phyloP scores from a whole-genome alignment of 352 stramenopile genomes.

The Peronospora belbahrii region DNA sequence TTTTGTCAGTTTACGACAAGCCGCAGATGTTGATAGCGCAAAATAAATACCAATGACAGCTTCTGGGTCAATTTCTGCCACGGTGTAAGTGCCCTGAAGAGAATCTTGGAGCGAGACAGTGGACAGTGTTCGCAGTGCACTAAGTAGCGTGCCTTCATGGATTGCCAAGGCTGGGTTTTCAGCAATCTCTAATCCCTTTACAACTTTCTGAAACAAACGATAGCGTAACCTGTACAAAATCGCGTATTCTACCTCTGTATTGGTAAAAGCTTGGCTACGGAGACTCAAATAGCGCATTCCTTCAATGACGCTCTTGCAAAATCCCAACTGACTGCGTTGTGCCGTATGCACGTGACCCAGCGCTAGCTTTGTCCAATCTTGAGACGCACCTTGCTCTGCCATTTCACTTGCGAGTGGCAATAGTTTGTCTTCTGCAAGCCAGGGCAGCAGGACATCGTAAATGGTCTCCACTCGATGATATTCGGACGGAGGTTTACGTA shows the following conservation, averaged over 20 bases:
- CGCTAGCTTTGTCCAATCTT: constrained; percentile 25
- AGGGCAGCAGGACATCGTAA: constrained; percentile 86
- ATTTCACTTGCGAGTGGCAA: constrained; percentile 46
- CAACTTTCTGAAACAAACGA: constrained; percentile 48
- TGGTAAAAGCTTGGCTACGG: constrained; percentile 43
- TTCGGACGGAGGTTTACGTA: constrained; percentile 76
- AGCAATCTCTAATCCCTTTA: constrained; percentile 45
- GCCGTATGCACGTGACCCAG: constrained; percentile 42
- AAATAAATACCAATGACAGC: constrained; percentile 78
- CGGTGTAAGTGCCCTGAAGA: constrained; percentile 55
- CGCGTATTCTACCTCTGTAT: constrained; percentile 54
- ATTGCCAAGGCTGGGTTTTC: constrained; percentile 49
- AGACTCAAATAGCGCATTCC: constrained; percentile 65
- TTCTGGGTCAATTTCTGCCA: constrained; percentile 42
- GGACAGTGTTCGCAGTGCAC: constrained; percentile 50
- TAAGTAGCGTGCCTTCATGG: constrained; percentile 36
- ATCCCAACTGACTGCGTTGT: constrained; percentile 67
- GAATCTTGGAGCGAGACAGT: constrained; percentile 64
- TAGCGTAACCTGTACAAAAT: constrained; percentile 68
- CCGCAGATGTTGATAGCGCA: constrained; percentile 31
- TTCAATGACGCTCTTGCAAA: constrained; percentile 79
- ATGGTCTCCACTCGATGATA: constrained; percentile 83
- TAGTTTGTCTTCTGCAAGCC: constrained; percentile 69
- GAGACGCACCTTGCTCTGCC: constrained; percentile 15
- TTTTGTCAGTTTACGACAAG: constrained; percentile 53